Base-by-base conservation (phyloP, 352 stramenopile genomes). In the Albugo laibachii region DNA sequence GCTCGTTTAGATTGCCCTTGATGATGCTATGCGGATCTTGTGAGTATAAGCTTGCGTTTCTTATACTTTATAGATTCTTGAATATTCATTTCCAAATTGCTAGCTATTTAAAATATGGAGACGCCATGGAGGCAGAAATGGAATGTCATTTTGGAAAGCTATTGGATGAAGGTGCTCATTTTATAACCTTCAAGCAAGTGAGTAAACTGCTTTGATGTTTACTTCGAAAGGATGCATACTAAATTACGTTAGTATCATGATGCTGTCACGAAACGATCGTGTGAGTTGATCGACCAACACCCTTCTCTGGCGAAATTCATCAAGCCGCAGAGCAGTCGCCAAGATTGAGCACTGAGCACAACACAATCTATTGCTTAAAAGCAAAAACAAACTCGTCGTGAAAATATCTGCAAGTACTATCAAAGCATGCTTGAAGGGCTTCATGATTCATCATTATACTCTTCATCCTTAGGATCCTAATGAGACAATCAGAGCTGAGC, bases 101-200 rank as follows among this genome's bases (percentile, higher is more conserved):
- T 27, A 78, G 73, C 21, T 85, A 79, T 37, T 43, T 81, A n/a
- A 84, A 83, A 49, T 82, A 83, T 35, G 68, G 64, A 11, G 73
- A 78, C 42, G 57, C 54, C n/a, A 83, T 88, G 69, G 72, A 88
- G 50, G 61, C 66, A 16, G 72, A 88, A 48, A 85, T 85, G 75
- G 61, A 83, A 47, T 54, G 58, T 10, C 69, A 83, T 43, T 88
- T 88, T 49, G 63, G 64, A 45, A 69, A 68, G 36, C 54, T 77
- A 38, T 58, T 82, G 3, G 59, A 76, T 49, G 62, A 82, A 57
- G 75, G 69, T 34, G 60, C 58, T 11, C 67, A 83, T 45, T 65
- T 69, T 19, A 73, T 85, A 39, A 65, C 62, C 4, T 88, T 85
- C 19, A 42, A 45, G 2, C 62, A 83, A 64, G 71, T 83, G 47